Conservation (phyloP, 352 stramenopile genomes). For the Globisporangium sylvaticum region DNA sequence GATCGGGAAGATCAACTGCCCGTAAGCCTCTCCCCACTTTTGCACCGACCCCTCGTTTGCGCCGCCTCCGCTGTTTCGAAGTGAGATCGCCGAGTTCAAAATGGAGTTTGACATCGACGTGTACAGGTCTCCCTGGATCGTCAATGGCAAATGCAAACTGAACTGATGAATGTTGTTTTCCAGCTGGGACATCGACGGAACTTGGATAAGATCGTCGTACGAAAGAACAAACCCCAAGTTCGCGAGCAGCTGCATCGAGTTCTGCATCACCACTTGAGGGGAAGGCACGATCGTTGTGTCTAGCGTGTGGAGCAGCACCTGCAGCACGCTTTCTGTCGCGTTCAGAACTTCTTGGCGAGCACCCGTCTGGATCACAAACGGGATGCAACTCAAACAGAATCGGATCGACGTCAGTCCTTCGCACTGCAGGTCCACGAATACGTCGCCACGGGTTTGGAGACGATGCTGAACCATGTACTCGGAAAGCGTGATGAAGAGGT, state of each 20-base stretch:
- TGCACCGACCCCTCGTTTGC: slow-evolving; percentile 30
- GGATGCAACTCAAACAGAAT: slow-evolving; percentile 53
- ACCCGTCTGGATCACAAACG: slow-evolving; percentile 53
- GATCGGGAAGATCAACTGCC: slow-evolving; percentile 58
- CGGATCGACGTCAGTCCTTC: slow-evolving; percentile 61
- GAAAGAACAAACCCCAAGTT: slow-evolving; percentile 61
- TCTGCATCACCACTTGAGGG: slow-evolving; percentile 56
- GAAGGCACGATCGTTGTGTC: slow-evolving; percentile 67
- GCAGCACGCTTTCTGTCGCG: slow-evolving; percentile 45
- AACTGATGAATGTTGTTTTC: slow-evolving; percentile 71
- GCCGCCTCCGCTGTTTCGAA: slow-evolving; percentile 19
- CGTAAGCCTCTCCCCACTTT: slow-evolving; percentile 55
- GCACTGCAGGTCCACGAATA: slow-evolving; percentile 57
- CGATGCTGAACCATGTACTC: slow-evolving; percentile 61
- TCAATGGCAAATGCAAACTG: slow-evolving; percentile 58
- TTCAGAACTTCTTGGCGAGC: slow-evolving; percentile 49
- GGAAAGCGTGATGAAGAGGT: slow-evolving; percentile 56
- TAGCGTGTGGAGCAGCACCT: slow-evolving; percentile 51
- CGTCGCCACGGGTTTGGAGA: slow-evolving; percentile 48
- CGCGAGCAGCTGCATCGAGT: slow-evolving; percentile 62
- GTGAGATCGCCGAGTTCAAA: slow-evolving; percentile 68
- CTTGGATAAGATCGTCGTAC: slow-evolving; percentile 61
- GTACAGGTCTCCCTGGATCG: slow-evolving; percentile 75
- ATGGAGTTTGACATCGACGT: slow-evolving; percentile 80
- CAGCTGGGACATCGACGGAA: slow-evolving; percentile 69